Percentiles rank a stretch among this genome's conserved stretches.
These are phyloP conservation scores for Cornus florida DNA, from an alignment of 148 eudicot genomes.

Conservation along the genomic window DNA sequence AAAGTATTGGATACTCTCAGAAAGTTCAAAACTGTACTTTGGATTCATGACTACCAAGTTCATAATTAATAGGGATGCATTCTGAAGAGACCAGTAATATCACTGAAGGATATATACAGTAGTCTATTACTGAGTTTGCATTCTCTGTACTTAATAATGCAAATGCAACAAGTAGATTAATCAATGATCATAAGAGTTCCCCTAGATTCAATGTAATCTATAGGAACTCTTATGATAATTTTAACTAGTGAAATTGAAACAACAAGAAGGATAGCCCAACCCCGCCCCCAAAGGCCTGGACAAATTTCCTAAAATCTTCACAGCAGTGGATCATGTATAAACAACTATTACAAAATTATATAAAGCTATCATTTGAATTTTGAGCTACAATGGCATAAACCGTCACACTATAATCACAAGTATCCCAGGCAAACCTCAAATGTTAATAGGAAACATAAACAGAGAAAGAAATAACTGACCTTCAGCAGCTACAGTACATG, in stretches of 20 bases:
- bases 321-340: too few species aligned
- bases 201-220: background rate
- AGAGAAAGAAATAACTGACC: slow-evolving; percentile 36
- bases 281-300: too few species aligned
- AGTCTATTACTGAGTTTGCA: background rate
- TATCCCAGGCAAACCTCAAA: background rate
- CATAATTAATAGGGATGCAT: background rate
- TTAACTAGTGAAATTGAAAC: background rate
- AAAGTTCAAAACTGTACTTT: too few species aligned
- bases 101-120: too few species aligned
- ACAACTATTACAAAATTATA: too few species aligned
- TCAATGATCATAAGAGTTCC: background rate
- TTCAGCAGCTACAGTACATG: slow-evolving; percentile 92
- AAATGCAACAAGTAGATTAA: background rate
- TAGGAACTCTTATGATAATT: background rate
- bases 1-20: too few species aligned
- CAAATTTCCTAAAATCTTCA: too few species aligned
- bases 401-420: background rate
- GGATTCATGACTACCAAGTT: too few species aligned
- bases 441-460: background rate
- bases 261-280: background rate
- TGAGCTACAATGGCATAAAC: background rate
- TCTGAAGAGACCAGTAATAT: background rate
- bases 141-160: too few species aligned
- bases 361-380: background rate